These are phyloP conservation scores for Pseudognaphalium luteoalbum DNA, from an alignment of 129 eudicot genomes.

Conservation along the genomic window DNA sequence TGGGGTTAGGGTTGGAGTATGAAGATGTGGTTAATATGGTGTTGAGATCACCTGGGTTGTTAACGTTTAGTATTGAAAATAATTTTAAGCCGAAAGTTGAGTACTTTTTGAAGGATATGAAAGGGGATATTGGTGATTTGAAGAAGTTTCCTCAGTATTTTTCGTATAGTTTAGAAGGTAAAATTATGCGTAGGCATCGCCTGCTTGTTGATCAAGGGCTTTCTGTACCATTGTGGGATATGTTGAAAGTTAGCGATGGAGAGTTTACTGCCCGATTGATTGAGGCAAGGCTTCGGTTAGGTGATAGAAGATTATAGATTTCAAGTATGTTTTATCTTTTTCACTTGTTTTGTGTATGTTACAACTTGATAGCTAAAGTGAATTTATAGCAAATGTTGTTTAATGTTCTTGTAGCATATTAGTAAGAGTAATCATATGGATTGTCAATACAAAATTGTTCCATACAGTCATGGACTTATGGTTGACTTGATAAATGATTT, in stretches of 20 bases:
- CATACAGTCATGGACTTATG: not conserved
- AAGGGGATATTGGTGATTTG: constrained; percentile 68
- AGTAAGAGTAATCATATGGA: not conserved
- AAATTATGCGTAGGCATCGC: constrained; percentile 66
- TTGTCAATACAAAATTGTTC: not conserved
- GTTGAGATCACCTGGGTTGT: constrained; percentile 74
- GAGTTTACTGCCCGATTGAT: constrained; percentile 65
- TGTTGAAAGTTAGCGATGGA: constrained; percentile 83
- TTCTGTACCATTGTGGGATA: constrained; percentile 51
- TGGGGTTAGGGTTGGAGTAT: constrained; percentile 58
- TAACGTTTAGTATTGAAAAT: constrained; percentile 76
- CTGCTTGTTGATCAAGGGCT: constrained; percentile 54
- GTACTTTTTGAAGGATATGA: constrained; percentile 78
- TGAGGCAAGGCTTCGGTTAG: constrained; percentile 52
- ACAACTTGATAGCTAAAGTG: constrained; percentile 14
- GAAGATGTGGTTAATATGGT: constrained; percentile 64
- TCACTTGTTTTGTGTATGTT: not conserved
- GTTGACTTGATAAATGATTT: not conserved
- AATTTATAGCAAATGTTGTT: constrained; percentile 6
- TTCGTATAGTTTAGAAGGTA: constrained; percentile 82
- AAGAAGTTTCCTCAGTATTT: constrained; percentile 92
- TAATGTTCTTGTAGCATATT: constrained; percentile 15
- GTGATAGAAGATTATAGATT: constrained; percentile 35
- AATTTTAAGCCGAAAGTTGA: constrained; percentile 73
- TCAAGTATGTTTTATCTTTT: constrained; percentile 35